phyloP scores from a whole-genome alignment of 78 protist genomes.

The Dictyostelium intermedium region DNA sequence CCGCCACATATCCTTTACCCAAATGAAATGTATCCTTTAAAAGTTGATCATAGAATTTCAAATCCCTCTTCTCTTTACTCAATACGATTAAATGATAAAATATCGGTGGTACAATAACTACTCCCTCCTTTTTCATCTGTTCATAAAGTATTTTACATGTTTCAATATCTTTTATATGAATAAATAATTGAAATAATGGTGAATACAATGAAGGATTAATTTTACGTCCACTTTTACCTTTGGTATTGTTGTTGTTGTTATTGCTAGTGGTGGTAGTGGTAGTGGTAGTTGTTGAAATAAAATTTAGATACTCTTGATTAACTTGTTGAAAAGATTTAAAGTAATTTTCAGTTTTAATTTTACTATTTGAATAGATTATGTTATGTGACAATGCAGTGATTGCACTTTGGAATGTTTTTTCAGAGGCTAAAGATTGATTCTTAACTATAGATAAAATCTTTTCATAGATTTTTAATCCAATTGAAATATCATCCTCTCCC shows the following conservation, averaged over 20 bases:
- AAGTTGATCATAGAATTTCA: background rate
- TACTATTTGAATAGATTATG: background rate
- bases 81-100: background rate
- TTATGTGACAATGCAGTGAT: background rate
- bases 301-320: background rate
- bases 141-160: background rate
- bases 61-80: background rate
- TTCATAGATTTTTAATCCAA: background rate
- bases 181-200: background rate
- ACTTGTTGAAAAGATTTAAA: background rate
- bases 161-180: background rate
- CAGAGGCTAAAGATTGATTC: background rate
- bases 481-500: background rate
- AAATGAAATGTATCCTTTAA: background rate
- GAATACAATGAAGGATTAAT: background rate
- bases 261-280: no score
- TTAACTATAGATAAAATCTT: background rate
- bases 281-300: background rate
- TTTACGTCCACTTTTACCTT: background rate
- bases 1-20: background rate
- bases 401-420: background rate
- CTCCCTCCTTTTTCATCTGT: background rate
- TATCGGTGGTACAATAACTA: background rate
- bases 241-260: background rate
- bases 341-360: background rate